Evolutionary conservation across 176 grass and related monocot genomes (phyloP).

Genomic region (Carex scoparia): DNA sequence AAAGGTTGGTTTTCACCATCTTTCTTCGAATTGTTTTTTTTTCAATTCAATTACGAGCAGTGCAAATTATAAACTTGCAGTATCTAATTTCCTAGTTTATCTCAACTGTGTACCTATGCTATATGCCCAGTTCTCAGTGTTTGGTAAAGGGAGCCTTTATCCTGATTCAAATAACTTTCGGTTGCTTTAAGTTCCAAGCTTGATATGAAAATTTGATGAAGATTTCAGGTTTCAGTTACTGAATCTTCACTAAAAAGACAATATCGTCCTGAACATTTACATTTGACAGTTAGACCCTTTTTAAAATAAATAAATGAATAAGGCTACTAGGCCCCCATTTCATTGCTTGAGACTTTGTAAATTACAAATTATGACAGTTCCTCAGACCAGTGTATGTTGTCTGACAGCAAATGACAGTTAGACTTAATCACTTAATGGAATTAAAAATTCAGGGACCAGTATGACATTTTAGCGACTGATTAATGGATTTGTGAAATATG

Average conservation of each 20-base stretch:
- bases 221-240: background rate
- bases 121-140: background rate
- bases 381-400: too few relatives aligned
- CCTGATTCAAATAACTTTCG: background rate
- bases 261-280: background rate
- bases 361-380: too few relatives aligned
- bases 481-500: background rate
- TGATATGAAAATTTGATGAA: background rate
- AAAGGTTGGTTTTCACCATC: background rate
- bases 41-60: background rate
- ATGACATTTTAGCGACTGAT: background rate
- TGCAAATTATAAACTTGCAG: background rate
- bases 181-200: background rate
- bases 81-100: background rate
- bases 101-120: background rate
- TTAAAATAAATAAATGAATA: too few relatives aligned
- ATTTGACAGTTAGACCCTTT: background rate
- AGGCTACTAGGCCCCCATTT: too few relatives aligned
- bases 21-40: background rate
- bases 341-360: too few relatives aligned
- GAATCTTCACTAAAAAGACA: background rate
- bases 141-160: background rate
- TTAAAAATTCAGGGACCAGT: background rate
- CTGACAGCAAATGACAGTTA: too few relatives aligned
- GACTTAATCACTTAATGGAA: background rate